Conservation (phyloP, 164 flowering plant genomes). For the Saururus chinensis region DNA sequence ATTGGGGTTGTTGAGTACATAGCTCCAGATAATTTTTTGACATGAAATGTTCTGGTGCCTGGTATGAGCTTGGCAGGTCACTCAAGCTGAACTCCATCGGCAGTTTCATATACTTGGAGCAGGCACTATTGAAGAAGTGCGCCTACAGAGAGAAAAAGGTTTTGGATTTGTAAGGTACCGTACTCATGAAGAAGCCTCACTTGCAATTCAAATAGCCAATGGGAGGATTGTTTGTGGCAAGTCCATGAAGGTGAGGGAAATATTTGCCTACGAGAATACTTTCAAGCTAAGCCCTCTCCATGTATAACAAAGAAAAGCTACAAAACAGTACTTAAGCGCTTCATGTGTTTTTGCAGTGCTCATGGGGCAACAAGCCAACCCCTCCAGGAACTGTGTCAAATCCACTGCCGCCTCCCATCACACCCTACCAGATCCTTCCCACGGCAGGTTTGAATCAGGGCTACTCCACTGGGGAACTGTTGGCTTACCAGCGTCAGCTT, state of each 20-base stretch:
- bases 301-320: not conserved
- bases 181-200: conserved; percentile 85
- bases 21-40: too few relatives aligned
- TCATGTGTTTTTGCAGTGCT: conserved; percentile 43
- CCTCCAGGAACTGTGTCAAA: conserved; percentile 86
- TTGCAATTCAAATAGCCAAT: conserved; percentile 94
- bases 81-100: conserved; percentile 89
- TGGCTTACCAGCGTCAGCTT: conserved; percentile 81
- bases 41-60: not conserved
- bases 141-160: conserved; percentile 91
- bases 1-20: not conserved
- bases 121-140: conserved; percentile 94
- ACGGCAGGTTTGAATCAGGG: conserved; percentile 19
- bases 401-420: conserved; percentile 90
- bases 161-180: conserved; percentile 97
- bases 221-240: conserved; percentile 59
- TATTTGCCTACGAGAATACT: not conserved
- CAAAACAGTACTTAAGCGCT: not conserved
- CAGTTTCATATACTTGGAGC: conserved; percentile 89
- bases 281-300: not conserved
- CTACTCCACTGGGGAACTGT: conserved; percentile 52
- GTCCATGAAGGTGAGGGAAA: conserved; percentile 59
- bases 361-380: conserved; percentile 99
- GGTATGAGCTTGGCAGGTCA: conserved; percentile 38
- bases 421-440: conserved; percentile 42